phyloP scores from a whole-genome alignment of 768 basidiomycete species.

The Trametes cinnabarina region DNA sequence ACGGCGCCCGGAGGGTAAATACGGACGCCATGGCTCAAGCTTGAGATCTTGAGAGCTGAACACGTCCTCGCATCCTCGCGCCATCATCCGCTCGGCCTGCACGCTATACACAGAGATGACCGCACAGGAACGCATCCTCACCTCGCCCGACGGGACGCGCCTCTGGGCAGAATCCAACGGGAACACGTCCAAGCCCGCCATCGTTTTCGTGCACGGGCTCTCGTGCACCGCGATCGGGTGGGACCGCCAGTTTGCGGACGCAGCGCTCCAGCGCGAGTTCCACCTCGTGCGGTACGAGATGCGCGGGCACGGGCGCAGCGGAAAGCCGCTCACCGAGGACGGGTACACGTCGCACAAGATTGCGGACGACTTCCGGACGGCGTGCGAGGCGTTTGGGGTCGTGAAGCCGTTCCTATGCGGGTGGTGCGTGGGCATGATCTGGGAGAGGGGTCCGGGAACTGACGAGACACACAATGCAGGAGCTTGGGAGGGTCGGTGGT shows the following conservation, averaged over 20 bases:
- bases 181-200: constrained; percentile 33
- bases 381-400: constrained; percentile 27
- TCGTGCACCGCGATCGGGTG: constrained; percentile 35
- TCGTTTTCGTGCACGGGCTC: constrained; percentile 46
- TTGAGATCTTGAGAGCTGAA: neutral
- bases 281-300: constrained; percentile 35
- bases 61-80: neutral
- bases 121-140: constrained; percentile 15
- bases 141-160: constrained; percentile 40
- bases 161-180: constrained; percentile 43
- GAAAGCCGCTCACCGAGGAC: constrained; percentile 20
- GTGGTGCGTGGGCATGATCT: constrained; percentile 20
- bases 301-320: constrained; percentile 33
- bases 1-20: neutral
- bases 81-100: neutral
- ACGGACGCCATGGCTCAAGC: neutral
- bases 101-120: neutral
- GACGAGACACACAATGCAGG: constrained; percentile 13
- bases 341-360: constrained; percentile 24
- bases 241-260: constrained; percentile 38
- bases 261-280: constrained; percentile 26
- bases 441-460: neutral
- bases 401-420: constrained; percentile 23
- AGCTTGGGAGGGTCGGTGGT: constrained; percentile 22
- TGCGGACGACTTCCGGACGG: constrained; percentile 32